Conservation (phyloP, 305 asterid genomes). For the Plantago rigida region DNA sequence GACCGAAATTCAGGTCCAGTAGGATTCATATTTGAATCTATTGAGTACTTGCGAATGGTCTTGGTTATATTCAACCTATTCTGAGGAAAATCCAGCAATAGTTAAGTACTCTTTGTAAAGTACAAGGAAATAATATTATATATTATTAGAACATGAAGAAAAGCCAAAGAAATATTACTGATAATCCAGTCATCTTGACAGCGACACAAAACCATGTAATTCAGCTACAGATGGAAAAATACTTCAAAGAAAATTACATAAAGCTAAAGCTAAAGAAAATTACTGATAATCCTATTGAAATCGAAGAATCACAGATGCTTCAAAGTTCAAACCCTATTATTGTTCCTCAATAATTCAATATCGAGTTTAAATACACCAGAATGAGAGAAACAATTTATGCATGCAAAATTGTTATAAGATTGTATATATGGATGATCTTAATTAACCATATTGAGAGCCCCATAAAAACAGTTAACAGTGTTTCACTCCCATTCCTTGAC, state of each 20-base stretch:
- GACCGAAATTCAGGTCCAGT: constrained; percentile 77
- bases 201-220: neutral
- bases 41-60: constrained; percentile 73
- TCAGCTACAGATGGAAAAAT: constrained; percentile 2
- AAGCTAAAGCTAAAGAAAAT: neutral
- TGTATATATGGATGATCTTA: constrained; percentile 1
- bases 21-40: constrained; percentile 63
- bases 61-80: constrained; percentile 86
- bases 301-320: neutral
- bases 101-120: neutral
- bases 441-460: neutral
- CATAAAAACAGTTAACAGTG: neutral
- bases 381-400: neutral
- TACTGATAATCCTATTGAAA: neutral
- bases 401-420: neutral
- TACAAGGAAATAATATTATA: neutral
- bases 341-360: neutral
- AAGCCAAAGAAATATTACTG: constrained; percentile 11
- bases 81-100: constrained; percentile 39
- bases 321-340: constrained; percentile 2
- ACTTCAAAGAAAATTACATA: neutral
- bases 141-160: neutral
- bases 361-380: neutral
- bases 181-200: constrained; percentile 8
- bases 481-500: neutral